Evolutionary conservation across 352 stramenopile species (phyloP), one percentile per base, ranked within the genome.

Genomic region (Globisporangium nunn): DNA sequence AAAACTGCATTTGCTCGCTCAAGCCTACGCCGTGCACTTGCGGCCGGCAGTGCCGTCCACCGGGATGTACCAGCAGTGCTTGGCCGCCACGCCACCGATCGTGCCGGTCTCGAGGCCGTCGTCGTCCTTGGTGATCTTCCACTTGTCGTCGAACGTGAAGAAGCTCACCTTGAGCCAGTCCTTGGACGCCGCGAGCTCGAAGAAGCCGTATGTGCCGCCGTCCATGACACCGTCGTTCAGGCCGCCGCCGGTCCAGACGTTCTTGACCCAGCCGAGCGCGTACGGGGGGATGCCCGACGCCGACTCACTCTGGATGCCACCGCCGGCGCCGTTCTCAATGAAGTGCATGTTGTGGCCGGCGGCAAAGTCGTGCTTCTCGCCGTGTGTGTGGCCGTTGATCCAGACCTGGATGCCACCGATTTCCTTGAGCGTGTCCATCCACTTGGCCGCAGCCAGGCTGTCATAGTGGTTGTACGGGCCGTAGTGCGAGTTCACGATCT

Each of bases 401-500:
- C 74, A 91, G 41, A 88, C 59, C 63, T 91, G 81, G 29, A 88
- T 58, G 30, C 69, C 75, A 1, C 64, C 71, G 65, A 49, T 49
- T 45, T 68, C 72, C 11, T 81, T 50, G 10, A 89, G 67, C 10
- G 78, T 64, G 7, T 76, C 58, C n/a, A 83, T 81, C 83, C 83
- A 93, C 54, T 70, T 77, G 30, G 81, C 68, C 70, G 84, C 81
- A 23, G 71, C 71, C 6, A 59, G 43, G 23, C 75, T 68, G 15
- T 75, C 70, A 59, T 88, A 87, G 68, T 93, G 83, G 54, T 80
- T 72, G 53, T 88, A 85, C 4, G 84, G 80, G 2, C 66, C 82
- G 70, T 93, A 93, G 68, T 92, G 84, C 46, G 72, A 83, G 67
- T 93, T 93, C 46, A 93, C 78, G 41, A 93, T 78, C 68, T 93